Evolutionary conservation across 176 grass and related monocot genomes (phyloP).

Genomic region (Avena atlantica): DNA sequence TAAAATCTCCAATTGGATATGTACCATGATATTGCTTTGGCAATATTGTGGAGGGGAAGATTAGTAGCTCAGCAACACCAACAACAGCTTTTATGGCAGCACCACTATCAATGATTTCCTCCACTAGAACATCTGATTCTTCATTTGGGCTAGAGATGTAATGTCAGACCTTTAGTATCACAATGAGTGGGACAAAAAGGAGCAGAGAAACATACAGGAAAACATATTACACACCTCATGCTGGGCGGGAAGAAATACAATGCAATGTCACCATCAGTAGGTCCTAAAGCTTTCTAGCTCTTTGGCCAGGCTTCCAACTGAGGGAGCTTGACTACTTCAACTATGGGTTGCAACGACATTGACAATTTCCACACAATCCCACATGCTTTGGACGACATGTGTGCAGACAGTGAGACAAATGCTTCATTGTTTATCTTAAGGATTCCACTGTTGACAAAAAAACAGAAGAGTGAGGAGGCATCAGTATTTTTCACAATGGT

Average conservation of each 20-base stretch:
- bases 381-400: slow-evolving; percentile 71
- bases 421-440: slow-evolving; percentile 51
- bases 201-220: neutral
- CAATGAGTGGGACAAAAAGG: slow-evolving; percentile 31
- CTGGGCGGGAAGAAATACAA: slow-evolving; percentile 72
- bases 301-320: slow-evolving; percentile 63
- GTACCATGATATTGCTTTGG: slow-evolving; percentile 56
- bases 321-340: slow-evolving; percentile 57
- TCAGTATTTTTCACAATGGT: slow-evolving; percentile 29
- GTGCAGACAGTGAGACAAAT: slow-evolving; percentile 53
- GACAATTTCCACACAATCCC: slow-evolving; percentile 51
- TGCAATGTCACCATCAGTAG: slow-evolving; percentile 65
- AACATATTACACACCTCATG: slow-evolving; percentile 49
- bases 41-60: slow-evolving; percentile 64
- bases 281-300: slow-evolving; percentile 55
- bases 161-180: slow-evolving; percentile 16
- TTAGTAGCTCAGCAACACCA: slow-evolving; percentile 49
- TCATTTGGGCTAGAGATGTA: slow-evolving; percentile 47
- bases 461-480: slow-evolving; percentile 26
- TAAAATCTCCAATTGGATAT: neutral
- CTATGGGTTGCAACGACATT: slow-evolving; percentile 42
- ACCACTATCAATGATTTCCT: slow-evolving; percentile 45
- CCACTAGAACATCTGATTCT: slow-evolving; percentile 37
- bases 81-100: slow-evolving; percentile 51
- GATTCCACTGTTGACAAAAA: slow-evolving; percentile 57